These are phyloP conservation scores for Mycena galopus DNA, from an alignment of 768 basidiomycete species.

Conservation along the genomic window DNA sequence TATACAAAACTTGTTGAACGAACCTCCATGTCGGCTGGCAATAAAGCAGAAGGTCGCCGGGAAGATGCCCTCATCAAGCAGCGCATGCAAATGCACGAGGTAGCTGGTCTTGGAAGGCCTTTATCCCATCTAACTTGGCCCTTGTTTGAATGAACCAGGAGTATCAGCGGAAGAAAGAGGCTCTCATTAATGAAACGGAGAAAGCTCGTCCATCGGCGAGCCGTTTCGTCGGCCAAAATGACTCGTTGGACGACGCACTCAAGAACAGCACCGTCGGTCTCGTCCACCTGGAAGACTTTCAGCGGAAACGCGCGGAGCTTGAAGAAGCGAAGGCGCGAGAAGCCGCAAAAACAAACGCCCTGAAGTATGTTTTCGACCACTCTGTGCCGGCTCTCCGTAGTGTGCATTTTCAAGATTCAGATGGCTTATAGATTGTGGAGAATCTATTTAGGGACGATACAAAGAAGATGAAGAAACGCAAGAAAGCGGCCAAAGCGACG, in stretches of 20 bases:
- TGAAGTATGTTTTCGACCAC: constrained; percentile 78
- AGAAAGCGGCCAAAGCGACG: constrained; percentile 89
- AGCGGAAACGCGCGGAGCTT: constrained; percentile 87
- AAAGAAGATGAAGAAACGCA: constrained; percentile 92
- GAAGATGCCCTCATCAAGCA: constrained; percentile 90
- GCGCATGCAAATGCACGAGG: constrained; percentile 79
- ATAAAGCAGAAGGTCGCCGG: constrained; percentile 85
- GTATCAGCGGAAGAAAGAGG: constrained; percentile 84
- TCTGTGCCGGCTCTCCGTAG: constrained; percentile 30
- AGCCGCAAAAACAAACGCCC: constrained; percentile 85
- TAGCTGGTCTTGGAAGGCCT: not conserved
- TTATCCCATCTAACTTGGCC: not conserved
- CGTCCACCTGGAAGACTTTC: constrained; percentile 92
- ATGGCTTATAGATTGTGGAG: constrained; percentile 85
- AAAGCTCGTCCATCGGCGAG: constrained; percentile 89
- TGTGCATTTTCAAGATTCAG: constrained; percentile 45
- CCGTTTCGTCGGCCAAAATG: constrained; percentile 94
- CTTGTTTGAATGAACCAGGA: constrained; percentile 49
- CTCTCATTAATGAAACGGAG: constrained; percentile 90
- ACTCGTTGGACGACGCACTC: constrained; percentile 93
- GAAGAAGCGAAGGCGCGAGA: constrained; percentile 94
- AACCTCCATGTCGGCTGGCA: constrained; percentile 74
- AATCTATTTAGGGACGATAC: constrained; percentile 88
- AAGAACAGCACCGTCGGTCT: constrained; percentile 94
- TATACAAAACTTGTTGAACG: constrained; percentile 12